Evolutionary conservation across 768 basidiomycete species (phyloP), one percentile per base, ranked within the genome.

Genomic region (Zangia roseola): DNA sequence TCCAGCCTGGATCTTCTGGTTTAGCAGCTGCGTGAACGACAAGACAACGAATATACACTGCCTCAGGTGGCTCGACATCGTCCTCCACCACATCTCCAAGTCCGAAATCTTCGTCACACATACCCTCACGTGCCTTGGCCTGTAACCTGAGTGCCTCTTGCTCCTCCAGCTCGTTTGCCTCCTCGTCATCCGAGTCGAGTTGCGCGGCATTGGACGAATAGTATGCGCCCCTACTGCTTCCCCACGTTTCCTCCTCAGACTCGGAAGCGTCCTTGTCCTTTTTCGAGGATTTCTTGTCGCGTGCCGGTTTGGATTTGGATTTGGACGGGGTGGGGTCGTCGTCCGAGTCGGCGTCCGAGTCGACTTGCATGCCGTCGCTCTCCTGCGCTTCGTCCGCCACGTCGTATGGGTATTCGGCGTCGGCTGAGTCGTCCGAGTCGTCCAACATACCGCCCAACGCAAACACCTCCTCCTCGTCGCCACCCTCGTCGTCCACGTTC

Each of bases 111-210:
- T 80, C 83, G 37, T 91, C 88, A 9, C 57, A 69, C 75, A 95
- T 76, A 10, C 68, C 77, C 55, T 90, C 86, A 26, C 86, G 76
- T 20, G 80, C 74, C 69, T 90, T 93, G 31, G 71, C 67, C 65
- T 95, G 94, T 38, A 95, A 69, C 49, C 91, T 74, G 57, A 70
- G 83, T 7, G 88, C 90, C 66, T 97, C 94, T 62, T 87, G 83
- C 64, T 91, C 91, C 61, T 97, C 93, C 42, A 95, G 70, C 55
- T 88, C 86, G 60, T 89, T 81, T 28, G 83, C 88, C 66, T 95
- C 94, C 59, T 95, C 94, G 54, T 94, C 87, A 57, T 90, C 89
- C 31, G 86, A 86, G 44, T 90, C 90, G 31, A 91, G 71, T 46
- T 88, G 72, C 30, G 76, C 85, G 26, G 88, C 91, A 64, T 91